Percentiles rank a stretch among this genome's conserved stretches.
phyloP scores from a whole-genome alignment of 1,284 basidiomycete species.

The Cystobasidium slooffiae region DNA sequence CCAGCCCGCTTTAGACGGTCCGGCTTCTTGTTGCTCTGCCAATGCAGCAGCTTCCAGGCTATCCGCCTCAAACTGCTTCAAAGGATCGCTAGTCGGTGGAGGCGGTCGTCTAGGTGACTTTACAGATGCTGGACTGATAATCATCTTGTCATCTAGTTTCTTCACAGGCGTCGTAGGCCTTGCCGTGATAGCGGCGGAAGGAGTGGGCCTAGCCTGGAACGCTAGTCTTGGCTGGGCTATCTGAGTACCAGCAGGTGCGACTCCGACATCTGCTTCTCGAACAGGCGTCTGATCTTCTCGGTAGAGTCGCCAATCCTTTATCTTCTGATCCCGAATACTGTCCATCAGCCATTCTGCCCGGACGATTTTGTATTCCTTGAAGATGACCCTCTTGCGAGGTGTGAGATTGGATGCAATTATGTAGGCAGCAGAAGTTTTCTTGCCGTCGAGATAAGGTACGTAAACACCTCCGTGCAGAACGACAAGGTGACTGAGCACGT shows the following conservation, averaged over 20 bases:
- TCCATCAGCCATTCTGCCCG: conserved; percentile 84
- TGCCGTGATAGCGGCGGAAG: not conserved
- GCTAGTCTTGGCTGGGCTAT: conserved; percentile 38
- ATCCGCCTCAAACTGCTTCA: conserved; percentile 27
- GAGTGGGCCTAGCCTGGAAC: conserved; percentile 5
- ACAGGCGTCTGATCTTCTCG: conserved; percentile 41
- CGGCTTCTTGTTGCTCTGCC: not conserved
- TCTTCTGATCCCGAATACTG: conserved; percentile 67
- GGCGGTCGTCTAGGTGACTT: conserved; percentile 27
- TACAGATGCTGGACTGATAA: not conserved
- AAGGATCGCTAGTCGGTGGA: conserved; percentile 42
- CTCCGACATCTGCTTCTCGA: conserved; percentile 11
- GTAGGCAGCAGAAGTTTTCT: conserved; percentile 70
- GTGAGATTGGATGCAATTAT: conserved; percentile 89
- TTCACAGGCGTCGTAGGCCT: conserved; percentile 3
- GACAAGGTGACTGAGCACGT: conserved; percentile 79
- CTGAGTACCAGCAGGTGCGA: conserved; percentile 37
- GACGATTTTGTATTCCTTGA: conserved; percentile 84
- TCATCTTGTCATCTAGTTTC: too few relatives aligned
- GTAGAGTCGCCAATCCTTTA: conserved; percentile 77
- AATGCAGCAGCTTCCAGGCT: not conserved
- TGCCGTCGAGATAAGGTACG: conserved; percentile 81
- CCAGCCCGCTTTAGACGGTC: conserved; percentile 23
- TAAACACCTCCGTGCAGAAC: conserved; percentile 81
- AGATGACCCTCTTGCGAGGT: conserved; percentile 83